These are phyloP conservation scores for Calophaca sinica DNA, from an alignment of 306 rosid genomes.

Conservation along the genomic window DNA sequence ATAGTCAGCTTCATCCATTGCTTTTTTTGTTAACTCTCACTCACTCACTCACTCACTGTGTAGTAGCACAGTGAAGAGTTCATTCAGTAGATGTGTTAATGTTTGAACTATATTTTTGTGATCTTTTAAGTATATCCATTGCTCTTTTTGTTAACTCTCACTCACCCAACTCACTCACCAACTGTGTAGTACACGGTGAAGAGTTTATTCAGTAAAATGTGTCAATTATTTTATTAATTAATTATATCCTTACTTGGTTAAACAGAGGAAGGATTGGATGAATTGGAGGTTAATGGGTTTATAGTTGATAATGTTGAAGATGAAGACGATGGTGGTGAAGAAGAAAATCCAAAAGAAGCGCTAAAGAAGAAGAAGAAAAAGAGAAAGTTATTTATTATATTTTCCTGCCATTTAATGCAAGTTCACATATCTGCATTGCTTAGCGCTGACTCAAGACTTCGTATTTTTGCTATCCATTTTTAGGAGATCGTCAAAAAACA, in stretches of 20 bases:
- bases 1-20: not conserved
- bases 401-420: conserved; percentile 23
- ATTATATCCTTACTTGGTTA: conserved; percentile 13
- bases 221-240: too few relatives aligned
- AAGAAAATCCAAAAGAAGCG: conserved; percentile 18
- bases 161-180: not conserved
- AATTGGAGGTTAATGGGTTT: conserved; percentile 53
- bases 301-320: too few relatives aligned
- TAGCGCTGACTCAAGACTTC: not conserved
- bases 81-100: too few relatives aligned
- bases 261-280: conserved; percentile 54
- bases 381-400: conserved; percentile 42
- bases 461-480: conserved; percentile 31
- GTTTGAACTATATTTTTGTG: too few relatives aligned
- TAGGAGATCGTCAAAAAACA: conserved; percentile 44
- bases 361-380: conserved; percentile 49
- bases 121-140: too few relatives aligned
- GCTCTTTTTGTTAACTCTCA: too few relatives aligned
- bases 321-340: conserved; percentile 33
- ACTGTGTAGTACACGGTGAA: not conserved
- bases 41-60: too few relatives aligned
- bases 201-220: too few relatives aligned
- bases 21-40: not conserved
- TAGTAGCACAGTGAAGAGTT: too few relatives aligned
- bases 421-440: conserved; percentile 26